These are phyloP conservation scores for Copromyces sp. DNA, from an alignment of 495 filamentous ascomycete species.

Conservation along the genomic window DNA sequence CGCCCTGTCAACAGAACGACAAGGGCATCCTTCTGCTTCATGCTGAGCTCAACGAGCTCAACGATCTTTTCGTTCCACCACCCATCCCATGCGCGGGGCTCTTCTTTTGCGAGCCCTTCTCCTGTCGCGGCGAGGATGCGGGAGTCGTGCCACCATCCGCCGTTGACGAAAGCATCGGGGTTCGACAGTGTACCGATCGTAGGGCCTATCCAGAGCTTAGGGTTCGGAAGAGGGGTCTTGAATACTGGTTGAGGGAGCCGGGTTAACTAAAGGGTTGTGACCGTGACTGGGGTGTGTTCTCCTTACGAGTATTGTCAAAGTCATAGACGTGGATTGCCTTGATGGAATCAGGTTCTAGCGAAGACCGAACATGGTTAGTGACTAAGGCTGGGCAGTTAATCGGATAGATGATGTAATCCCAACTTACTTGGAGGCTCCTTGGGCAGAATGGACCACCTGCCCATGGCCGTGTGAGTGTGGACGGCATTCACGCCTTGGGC, in stretches of 20 bases:
- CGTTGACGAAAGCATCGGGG: conserved; percentile 66
- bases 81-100: conserved; percentile 73
- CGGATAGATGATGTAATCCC: background rate
- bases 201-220: conserved; percentile 69
- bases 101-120: conserved; percentile 72
- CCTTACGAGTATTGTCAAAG: conserved; percentile 87
- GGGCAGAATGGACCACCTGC: conserved; percentile 69
- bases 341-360: conserved; percentile 52
- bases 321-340: conserved; percentile 89
- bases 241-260: conserved; percentile 52
- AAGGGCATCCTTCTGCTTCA: conserved; percentile 79
- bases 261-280: background rate
- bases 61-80: conserved; percentile 98
- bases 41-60: conserved; percentile 68
- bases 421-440: conserved; percentile 53
- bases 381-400: background rate
- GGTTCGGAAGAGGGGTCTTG: conserved; percentile 78
- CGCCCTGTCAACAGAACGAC: conserved; percentile 87
- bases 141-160: conserved; percentile 96
- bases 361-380: conserved; percentile 8
- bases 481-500: conserved; percentile 5
- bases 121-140: conserved; percentile 80
- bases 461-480: conserved; percentile 61
- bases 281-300: conserved; percentile 17
- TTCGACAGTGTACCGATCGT: conserved; percentile 68